Evolutionary conservation across 2,329 filamentous ascomycete species (phyloP).

Genomic region (Sclerotinia subarctica): DNA sequence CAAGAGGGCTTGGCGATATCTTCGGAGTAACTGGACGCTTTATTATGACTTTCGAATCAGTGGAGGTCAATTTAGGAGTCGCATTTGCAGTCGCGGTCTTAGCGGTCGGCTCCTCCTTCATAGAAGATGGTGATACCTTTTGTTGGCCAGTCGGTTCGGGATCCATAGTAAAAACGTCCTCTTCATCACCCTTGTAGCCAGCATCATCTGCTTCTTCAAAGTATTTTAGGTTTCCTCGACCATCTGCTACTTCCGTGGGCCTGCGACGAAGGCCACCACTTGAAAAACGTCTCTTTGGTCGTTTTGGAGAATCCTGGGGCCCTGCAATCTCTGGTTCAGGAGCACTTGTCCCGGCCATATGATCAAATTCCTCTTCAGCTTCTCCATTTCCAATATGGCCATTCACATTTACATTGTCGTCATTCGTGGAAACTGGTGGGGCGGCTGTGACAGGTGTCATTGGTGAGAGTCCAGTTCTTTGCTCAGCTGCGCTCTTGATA

Average conservation of each 20-base stretch:
- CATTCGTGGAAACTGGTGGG: slow-evolving; percentile 14
- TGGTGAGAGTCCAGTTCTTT: slow-evolving; percentile 23
- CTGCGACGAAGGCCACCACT: slow-evolving; percentile 77
- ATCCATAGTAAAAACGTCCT: slow-evolving; percentile 69
- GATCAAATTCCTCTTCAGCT: slow-evolving; percentile 37
- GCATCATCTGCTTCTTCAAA: slow-evolving; percentile 86
- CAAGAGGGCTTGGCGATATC: slow-evolving; percentile 1
- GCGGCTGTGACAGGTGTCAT: slow-evolving; percentile 22
- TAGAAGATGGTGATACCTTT: slow-evolving; percentile 1
- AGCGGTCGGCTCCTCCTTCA: background rate
- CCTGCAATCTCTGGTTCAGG: slow-evolving; percentile 55
- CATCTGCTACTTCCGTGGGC: slow-evolving; percentile 67
- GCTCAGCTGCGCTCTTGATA: slow-evolving; percentile 34
- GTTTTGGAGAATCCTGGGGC: slow-evolving; percentile 25
- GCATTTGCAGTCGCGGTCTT: background rate
- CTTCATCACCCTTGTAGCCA: slow-evolving; percentile 71
- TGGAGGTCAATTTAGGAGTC: background rate
- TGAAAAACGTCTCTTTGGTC: slow-evolving; percentile 72
- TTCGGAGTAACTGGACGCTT: background rate
- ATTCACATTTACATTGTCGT: background rate
- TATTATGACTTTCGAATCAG: background rate
- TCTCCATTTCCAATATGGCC: slow-evolving; percentile 33
- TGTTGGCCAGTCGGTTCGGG: slow-evolving; percentile 34
- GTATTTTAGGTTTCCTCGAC: slow-evolving; percentile 78
- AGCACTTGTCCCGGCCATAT: slow-evolving; percentile 60